Base-by-base conservation (phyloP, 495 filamentous ascomycete genomes). In the Tuber brumale region DNA sequence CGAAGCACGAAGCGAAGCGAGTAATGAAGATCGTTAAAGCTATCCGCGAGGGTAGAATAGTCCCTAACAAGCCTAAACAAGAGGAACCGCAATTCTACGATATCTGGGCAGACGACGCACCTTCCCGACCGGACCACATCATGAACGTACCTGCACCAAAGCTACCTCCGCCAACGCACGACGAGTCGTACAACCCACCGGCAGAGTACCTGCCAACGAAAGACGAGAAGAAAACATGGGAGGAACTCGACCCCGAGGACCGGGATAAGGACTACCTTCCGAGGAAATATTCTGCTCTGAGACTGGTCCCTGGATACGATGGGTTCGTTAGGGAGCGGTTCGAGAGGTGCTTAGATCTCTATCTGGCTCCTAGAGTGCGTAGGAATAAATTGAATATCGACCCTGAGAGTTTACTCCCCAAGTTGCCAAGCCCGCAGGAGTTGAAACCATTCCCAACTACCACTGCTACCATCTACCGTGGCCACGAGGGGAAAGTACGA, bases 131-230 rank as follows among this genome's bases (percentile, higher is more conserved):
- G n/a, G 92, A 95, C 72, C 93, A 97, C 82, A 86, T 90, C 18
- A 97, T 98, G 95, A 91, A 97, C 79, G 90, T 98, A 75, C 93
- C 96, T n/a, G 96, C 95, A 35, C 95, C 95, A 3, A 98, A 98
- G 83, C 88, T 95, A 27, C 92, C 94, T 46, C 96, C 96, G 35
- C 95, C 95, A 39, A 93, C 94, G 42, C 97, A 97, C 81, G 95
- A 97, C 80, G 87, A 97, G 83, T 95, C 92, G 81, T 98, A 98
- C 83, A 96, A 97, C 85, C 95, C 95, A n/a, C 95, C 95, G 72
- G 88, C 91, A 42, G 95, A 99, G 84, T 99, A 98, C 83, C 86
- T 99, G 18, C 95, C 95, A 39, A 91, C 93, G 72, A 88, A 90
- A 76, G 89, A 90, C 42, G 96, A 99, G 85, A 91, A 89, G 81